Percentiles rank a stretch among this genome's conserved stretches.
Conservation (phyloP, 2,329 filamentous ascomycete species). For the Periconia macrospinosa region DNA sequence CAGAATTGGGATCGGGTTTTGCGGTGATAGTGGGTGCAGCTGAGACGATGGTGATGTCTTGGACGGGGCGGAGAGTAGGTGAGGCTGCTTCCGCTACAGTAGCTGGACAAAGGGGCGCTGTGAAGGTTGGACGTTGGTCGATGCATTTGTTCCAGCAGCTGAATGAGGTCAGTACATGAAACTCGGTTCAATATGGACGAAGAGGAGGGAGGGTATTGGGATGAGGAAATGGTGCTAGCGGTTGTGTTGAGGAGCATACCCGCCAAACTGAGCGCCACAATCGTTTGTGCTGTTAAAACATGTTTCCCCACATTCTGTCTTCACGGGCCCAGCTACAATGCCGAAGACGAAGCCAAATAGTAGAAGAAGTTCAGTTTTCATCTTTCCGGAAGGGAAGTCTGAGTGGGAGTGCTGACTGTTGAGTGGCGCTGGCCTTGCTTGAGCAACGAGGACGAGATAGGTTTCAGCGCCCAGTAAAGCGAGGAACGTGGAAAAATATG, state of each 20-base stretch:
- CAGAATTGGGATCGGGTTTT: background rate
- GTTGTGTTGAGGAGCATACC: constrained; percentile 14
- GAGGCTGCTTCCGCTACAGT: background rate
- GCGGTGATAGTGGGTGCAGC: constrained; percentile 1
- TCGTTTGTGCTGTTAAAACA: constrained; percentile 22
- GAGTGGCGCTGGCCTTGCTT: background rate
- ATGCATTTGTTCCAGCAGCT: constrained; percentile 10
- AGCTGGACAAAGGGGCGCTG: constrained; percentile 3
- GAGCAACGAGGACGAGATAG: too few species aligned
- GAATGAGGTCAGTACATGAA: background rate
- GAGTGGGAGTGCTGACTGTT: background rate
- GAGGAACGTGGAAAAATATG: too few species aligned
- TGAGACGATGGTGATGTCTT: background rate
- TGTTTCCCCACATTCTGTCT: constrained; percentile 19
- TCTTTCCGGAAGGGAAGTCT: background rate
- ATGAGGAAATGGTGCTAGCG: background rate
- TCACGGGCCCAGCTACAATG: constrained; percentile 13
- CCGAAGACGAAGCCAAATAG: constrained; percentile 2
- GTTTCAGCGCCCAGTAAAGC: too few species aligned
- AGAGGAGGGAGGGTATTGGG: too few species aligned
- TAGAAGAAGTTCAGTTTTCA: constrained; percentile 10
- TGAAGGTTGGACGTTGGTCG: constrained; percentile 8
- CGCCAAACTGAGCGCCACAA: constrained; percentile 22
- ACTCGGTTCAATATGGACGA: background rate
- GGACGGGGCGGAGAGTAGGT: background rate